Evolutionary conservation across 352 stramenopile species (phyloP).

Genomic region (Lagenidium sp.): DNA sequence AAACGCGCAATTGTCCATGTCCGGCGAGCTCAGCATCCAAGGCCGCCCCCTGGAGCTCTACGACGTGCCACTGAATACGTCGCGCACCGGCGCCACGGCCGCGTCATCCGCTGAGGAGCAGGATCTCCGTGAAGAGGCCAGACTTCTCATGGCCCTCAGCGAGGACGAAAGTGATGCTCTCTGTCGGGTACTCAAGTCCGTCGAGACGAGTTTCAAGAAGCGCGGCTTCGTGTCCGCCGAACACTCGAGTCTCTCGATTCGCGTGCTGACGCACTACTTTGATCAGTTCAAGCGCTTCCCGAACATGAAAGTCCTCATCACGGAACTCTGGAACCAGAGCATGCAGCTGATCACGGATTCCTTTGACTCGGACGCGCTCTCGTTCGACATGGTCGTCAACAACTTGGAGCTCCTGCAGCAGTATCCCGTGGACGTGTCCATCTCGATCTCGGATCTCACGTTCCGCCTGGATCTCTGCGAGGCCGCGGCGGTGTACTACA

Average conservation of each 20-base stretch:
- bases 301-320: conserved; percentile 28
- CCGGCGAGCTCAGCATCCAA: conserved; percentile 53
- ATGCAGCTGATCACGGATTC: conserved; percentile 24
- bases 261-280: conserved; percentile 58
- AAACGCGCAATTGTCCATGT: conserved; percentile 45
- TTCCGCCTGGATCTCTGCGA: conserved; percentile 58
- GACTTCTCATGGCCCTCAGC: conserved; percentile 34
- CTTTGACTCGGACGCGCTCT: conserved; percentile 8
- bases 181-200: conserved; percentile 35
- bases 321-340: conserved; percentile 46
- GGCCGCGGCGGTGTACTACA: conserved; percentile 42
- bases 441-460: conserved; percentile 57
- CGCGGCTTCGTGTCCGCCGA: conserved; percentile 32
- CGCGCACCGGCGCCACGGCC: not conserved
- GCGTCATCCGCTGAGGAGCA: conserved; percentile 2
- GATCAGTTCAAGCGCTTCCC: conserved; percentile 40
- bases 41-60: conserved; percentile 50
- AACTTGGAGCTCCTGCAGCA: conserved; percentile 52
- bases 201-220: conserved; percentile 45
- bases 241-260: conserved; percentile 44
- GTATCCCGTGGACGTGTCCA: conserved; percentile 59
- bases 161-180: conserved; percentile 39
- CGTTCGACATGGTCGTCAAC: conserved; percentile 24
- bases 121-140: conserved; percentile 29
- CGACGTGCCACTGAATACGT: conserved; percentile 31